Base-by-base conservation (phyloP, 2,329 filamentous ascomycete genomes). In the Lachnellula occidentalis region DNA sequence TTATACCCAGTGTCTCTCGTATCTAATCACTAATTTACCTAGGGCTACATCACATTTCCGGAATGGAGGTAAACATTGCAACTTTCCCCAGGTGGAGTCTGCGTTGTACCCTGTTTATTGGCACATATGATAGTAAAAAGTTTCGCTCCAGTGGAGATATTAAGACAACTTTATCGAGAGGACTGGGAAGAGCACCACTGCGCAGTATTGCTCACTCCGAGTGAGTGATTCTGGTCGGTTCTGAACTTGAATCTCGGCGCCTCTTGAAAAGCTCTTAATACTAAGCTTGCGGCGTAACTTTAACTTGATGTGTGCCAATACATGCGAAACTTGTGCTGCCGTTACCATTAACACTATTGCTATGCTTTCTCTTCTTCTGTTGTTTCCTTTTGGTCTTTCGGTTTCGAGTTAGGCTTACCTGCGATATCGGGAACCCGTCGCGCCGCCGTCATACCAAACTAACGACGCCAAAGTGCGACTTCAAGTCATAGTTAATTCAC, bases 11-110 rank as follows among this genome's bases (percentile, higher is more conserved):
- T 34, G 34, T 17, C 8, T 50, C 3, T 22, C 22, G 34, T 58
- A 50, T 52, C 27, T 31, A 36, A 41, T 53, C 22, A 41, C 45
- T 42, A 48, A 50, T 36, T 50, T 36, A 42, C 15, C 39, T 83
- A 76, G 64, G 69, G 67, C 2, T 76, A 78, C 60, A 95, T 97
- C 64, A 91, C 80, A 59, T 97, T 95, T 72, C 85, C 90, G 62
- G 94, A 99, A 79, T 97, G 94, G 94, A 86, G 92, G 92, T 96
- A 83, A 73, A 86, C 41, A 39, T 8, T 42, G 21, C 36, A 15
- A 31, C 22, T 27, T 34, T 19, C 27, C 19, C 22, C 34, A 14
- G 2, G 11, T 15, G 17, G 17, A 19, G 19, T 7, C 21, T 43
- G 41, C 27, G 9, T 11, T 31, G 9, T 31, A 31, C 27, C 27